These are phyloP conservation scores for Termitomyces sp. DNA, from an alignment of 1,284 basidiomycete genomes.

Conservation along the genomic window DNA sequence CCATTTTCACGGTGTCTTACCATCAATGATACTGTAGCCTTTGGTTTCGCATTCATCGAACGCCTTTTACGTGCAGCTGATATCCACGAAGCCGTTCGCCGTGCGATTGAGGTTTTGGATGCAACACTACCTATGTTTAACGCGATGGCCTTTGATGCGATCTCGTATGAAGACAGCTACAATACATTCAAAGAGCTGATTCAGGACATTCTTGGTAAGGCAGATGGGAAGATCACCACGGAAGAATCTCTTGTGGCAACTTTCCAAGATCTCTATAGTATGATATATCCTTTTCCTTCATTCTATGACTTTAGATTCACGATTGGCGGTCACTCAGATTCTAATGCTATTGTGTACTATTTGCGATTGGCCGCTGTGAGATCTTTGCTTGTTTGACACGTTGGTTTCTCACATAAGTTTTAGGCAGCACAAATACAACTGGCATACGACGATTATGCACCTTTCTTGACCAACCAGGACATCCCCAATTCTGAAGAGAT, in stretches of 20 bases:
- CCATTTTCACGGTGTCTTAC: conserved; percentile 18
- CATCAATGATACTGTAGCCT: conserved; percentile 36
- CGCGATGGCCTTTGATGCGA: conserved; percentile 59
- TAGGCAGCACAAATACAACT: conserved; percentile 72
- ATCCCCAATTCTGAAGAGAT: conserved; percentile 58
- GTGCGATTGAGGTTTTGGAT: conserved; percentile 50
- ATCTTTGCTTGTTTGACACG: neutral
- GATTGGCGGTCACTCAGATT: conserved; percentile 36
- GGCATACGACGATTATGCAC: conserved; percentile 58
- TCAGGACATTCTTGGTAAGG: conserved; percentile 33
- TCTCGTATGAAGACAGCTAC: conserved; percentile 41
- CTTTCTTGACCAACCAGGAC: conserved; percentile 62
- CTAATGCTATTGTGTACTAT: conserved; percentile 69
- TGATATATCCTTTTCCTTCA: conserved; percentile 11
- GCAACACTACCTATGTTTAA: conserved; percentile 51
- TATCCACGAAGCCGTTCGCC: conserved; percentile 41
- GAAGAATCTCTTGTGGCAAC: conserved; percentile 38
- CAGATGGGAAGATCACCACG: conserved; percentile 33
- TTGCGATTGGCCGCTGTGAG: conserved; percentile 69
- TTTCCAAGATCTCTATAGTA: conserved; percentile 57
- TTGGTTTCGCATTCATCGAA: conserved; percentile 66
- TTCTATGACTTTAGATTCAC: neutral
- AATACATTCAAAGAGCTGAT: conserved; percentile 27
- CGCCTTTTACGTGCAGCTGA: conserved; percentile 46
- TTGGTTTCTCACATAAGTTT: neutral